Percentiles rank a stretch among this genome's conserved stretches.
phyloP scores from a whole-genome alignment of 805 yeast species.

The Yamadazyma kitorensis region DNA sequence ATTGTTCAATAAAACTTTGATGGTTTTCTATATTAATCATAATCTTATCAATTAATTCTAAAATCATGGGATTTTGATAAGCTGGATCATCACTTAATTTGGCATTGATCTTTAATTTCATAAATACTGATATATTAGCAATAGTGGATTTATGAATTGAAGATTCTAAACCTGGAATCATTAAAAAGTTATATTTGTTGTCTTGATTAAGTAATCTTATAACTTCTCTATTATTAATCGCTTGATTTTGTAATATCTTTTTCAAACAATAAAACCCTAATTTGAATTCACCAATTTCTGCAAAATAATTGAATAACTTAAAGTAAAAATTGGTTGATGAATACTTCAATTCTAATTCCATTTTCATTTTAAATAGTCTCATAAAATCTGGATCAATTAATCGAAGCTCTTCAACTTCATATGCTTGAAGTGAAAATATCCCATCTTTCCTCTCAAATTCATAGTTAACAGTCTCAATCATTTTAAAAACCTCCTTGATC shows the following conservation, averaged over 20 bases:
- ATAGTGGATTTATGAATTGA: constrained; percentile 4
- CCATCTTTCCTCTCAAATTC: constrained; percentile 3
- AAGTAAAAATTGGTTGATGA: not conserved
- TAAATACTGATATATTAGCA: constrained; percentile 1
- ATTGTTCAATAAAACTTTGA: constrained; percentile 1
- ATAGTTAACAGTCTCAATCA: not conserved
- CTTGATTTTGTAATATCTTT: constrained; percentile 15
- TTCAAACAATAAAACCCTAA: constrained; percentile 33
- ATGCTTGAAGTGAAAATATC: too few relatives aligned
- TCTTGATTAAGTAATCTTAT: not conserved
- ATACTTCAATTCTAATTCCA: constrained; percentile 1
- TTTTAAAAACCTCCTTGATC: constrained; percentile 4
- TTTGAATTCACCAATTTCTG: constrained; percentile 21
- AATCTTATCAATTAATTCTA: not conserved
- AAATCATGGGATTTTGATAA: not conserved
- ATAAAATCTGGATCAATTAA: not conserved
- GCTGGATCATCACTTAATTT: not conserved
- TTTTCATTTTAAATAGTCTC: not conserved
- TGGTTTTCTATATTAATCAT: not conserved
- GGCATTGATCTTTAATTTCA: constrained; percentile 2
- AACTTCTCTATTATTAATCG: not conserved
- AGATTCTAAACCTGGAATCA: not conserved
- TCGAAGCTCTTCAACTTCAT: too few relatives aligned
- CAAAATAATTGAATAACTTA: constrained; percentile 29
- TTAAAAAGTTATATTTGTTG: not conserved